These are phyloP conservation scores for Ceratocystis harringtonii DNA, from an alignment of 2,329 filamentous ascomycete species.

Conservation along the genomic window DNA sequence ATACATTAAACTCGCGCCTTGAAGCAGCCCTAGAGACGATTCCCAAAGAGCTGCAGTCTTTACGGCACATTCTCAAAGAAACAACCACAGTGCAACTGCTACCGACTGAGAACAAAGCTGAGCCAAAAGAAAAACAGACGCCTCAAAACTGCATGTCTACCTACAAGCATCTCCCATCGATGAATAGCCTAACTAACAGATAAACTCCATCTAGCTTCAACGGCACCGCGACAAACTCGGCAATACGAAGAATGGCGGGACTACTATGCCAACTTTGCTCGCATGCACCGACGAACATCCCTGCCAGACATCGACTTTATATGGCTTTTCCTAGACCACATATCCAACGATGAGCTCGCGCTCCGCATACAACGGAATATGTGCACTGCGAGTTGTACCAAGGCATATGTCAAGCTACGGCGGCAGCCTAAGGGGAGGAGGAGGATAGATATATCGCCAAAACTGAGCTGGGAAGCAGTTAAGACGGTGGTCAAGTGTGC, in stretches of 20 bases:
- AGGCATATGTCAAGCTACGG: slow-evolving; percentile 10
- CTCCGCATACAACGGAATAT: slow-evolving; percentile 16
- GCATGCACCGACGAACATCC: slow-evolving; percentile 14
- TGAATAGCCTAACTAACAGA: neutral
- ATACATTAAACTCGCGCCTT: slow-evolving; percentile 5
- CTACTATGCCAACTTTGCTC: slow-evolving; percentile 13
- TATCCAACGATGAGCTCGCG: slow-evolving; percentile 13
- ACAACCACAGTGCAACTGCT: slow-evolving; percentile 4
- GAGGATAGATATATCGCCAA: slow-evolving; percentile 12
- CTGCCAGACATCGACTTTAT: slow-evolving; percentile 14
- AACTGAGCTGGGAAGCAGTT: slow-evolving; percentile 14
- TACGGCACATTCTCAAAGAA: slow-evolving; percentile 10
- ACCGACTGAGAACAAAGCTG: neutral
- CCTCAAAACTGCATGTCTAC: neutral
- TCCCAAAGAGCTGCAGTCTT: slow-evolving; percentile 12
- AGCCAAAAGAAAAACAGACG: neutral
- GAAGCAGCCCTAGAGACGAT: slow-evolving; percentile 6
- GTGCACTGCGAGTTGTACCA: slow-evolving; percentile 7
- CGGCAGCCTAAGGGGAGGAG: slow-evolving; percentile 11
- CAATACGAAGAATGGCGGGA: slow-evolving; percentile 16
- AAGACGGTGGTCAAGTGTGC: slow-evolving; percentile 13
- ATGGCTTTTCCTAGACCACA: slow-evolving; percentile 16
- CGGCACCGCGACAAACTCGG: slow-evolving; percentile 4
- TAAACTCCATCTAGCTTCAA: neutral
- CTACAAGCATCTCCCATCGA: neutral